Base-by-base conservation (phyloP, 805 yeast genomes). In the Saccharomycopsis sp. region DNA sequence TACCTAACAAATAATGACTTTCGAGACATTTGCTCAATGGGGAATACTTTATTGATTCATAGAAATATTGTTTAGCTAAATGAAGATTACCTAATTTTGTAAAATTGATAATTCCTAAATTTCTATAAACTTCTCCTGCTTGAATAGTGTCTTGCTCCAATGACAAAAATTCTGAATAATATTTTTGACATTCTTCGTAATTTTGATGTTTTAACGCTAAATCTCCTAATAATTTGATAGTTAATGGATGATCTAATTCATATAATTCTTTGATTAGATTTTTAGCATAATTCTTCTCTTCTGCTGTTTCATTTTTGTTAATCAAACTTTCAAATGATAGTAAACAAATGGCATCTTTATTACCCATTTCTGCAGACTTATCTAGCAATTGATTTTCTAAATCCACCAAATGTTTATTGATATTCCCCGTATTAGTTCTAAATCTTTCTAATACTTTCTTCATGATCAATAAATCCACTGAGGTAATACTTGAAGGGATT, bases 151-250 rank as follows among this genome's bases (percentile, higher is more conserved):
- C 72, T 3, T 61, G 51, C 43, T 80, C 86, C 3, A 77, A 45
- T 3, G 66, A 66, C 23, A 81, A 51, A 49, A 79, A 82, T 36
- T 69, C 63, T 10, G 59, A 47, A 63, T 86, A 87, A 53, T 75
- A 72, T 31, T 64, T 58, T 35, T 67, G 67, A 2, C 94, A 86
- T 45, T 76, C 73, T 1, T 57, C 56, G n/a, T 60, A 47, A 35
- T 67, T 59, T 3, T 71, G 66, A 42, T 67, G 60, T 34, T 69
- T 62, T 46, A 69, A 70, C 8, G 85, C 79, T 35, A 80, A 58
- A 58, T 88, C 96, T 1, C 87, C 96, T 1, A 81, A 74, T 49
- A 84, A 62, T 56, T 87, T 87, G 52, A 79, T 69, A 0, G 84
- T 80, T 35, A 85, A 60, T 0, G 94, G 87, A 54, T 85, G 89